These are phyloP conservation scores for Cercospora sp. DNA, from an alignment of 2,329 filamentous ascomycete genomes.

Conservation along the genomic window DNA sequence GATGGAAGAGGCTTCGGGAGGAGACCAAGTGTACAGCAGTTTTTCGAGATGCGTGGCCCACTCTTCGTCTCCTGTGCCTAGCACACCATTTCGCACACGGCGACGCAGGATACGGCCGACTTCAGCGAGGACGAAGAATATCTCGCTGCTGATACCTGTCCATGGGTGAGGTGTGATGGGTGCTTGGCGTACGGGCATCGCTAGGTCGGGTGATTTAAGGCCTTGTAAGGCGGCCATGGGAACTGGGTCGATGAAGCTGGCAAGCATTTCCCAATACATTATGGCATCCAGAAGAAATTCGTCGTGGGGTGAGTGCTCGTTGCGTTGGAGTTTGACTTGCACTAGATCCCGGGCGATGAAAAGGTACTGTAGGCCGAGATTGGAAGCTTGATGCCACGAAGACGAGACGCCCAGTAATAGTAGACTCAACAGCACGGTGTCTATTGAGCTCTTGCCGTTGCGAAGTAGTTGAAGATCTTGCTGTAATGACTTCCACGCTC, in stretches of 20 bases:
- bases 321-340: constrained; percentile 49
- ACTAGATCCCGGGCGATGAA: constrained; percentile 49
- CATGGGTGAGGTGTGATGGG: constrained; percentile 49
- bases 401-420: constrained; percentile 62
- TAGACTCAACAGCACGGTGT: constrained; percentile 58
- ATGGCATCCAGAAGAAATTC: constrained; percentile 58
- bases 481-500: constrained; percentile 55
- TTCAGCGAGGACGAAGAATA: constrained; percentile 50
- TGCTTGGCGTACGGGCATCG: constrained; percentile 31
- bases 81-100: constrained; percentile 19
- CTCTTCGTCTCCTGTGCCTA: constrained; percentile 34
- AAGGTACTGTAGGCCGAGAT: constrained; percentile 57
- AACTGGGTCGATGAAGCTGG: constrained; percentile 52
- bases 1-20: constrained; percentile 51
- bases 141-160: constrained; percentile 51
- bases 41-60: constrained; percentile 50
- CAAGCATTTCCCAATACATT: constrained; percentile 61
- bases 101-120: constrained; percentile 43
- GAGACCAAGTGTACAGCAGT: constrained; percentile 49
- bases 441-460: constrained; percentile 42
- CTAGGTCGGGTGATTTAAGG: constrained; percentile 32
- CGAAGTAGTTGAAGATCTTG: constrained; percentile 51
- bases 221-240: constrained; percentile 41
- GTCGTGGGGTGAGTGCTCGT: constrained; percentile 21
- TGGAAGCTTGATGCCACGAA: constrained; percentile 60